These are phyloP conservation scores for Trypanosoma brucei DNA, from an alignment of 208 protist species.

Conservation along the genomic window DNA sequence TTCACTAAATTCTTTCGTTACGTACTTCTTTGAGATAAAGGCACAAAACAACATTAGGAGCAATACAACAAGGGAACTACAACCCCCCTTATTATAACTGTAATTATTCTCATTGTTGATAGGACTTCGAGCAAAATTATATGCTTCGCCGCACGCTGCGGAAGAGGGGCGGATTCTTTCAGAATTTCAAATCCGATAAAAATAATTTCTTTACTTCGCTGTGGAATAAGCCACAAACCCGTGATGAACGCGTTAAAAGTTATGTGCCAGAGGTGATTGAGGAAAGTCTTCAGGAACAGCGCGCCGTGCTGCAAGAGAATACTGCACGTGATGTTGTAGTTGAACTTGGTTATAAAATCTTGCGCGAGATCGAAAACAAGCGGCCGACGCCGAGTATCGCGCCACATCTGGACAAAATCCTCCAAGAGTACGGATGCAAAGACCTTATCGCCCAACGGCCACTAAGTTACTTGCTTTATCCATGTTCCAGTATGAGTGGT, in stretches of 20 bases:
- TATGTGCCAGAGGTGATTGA: conserved; percentile 85
- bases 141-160: conserved; percentile 26
- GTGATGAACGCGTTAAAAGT: conserved; percentile 80
- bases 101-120: no score
- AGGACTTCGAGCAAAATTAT: no score
- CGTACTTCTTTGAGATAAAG: no score
- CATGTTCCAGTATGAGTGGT: conserved; percentile 35
- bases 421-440: conserved; percentile 65
- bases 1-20: neutral
- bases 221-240: conserved; percentile 81
- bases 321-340: conserved; percentile 83
- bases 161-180: conserved; percentile 28
- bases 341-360: conserved; percentile 71
- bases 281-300: conserved; percentile 75
- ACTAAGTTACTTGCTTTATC: conserved; percentile 84
- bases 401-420: conserved; percentile 67
- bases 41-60: neutral
- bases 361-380: conserved; percentile 81
- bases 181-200: conserved; percentile 47
- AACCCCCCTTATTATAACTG: neutral
- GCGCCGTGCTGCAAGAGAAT: conserved; percentile 69
- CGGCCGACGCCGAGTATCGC: conserved; percentile 84
- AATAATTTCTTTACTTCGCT: conserved; percentile 73
- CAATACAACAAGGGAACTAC: neutral
- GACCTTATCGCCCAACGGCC: conserved; percentile 79